Evolutionary conservation across 1,139 yeast species (phyloP).

Genomic region (Geotrichum citri-aurantii): DNA sequence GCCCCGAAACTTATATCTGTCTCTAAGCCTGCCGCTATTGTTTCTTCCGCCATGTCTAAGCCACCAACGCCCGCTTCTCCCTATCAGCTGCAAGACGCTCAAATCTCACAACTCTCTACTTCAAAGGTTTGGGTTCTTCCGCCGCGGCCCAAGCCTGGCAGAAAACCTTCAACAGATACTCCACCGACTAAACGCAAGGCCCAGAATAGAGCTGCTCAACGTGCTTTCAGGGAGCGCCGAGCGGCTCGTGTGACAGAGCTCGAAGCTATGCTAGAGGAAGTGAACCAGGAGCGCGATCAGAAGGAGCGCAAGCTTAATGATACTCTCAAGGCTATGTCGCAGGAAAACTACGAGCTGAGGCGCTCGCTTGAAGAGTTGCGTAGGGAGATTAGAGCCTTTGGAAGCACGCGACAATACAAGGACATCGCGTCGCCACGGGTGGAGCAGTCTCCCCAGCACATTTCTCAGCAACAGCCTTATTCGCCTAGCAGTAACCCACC

Average conservation of each 20-base stretch:
- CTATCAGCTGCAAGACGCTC: slow-evolving; percentile 1
- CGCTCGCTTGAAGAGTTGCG: slow-evolving; percentile 20
- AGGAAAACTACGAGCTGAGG: slow-evolving; percentile 26
- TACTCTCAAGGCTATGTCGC: slow-evolving; percentile 37
- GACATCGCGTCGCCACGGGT: background rate
- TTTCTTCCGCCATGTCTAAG: background rate
- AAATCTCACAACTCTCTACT: slow-evolving; percentile 37
- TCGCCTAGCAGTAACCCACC: slow-evolving; percentile 4
- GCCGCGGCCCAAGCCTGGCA: slow-evolving; percentile 85
- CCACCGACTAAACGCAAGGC: slow-evolving; percentile 46
- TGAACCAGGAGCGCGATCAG: slow-evolving; percentile 49
- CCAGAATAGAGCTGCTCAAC: slow-evolving; percentile 86
- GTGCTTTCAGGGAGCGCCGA: slow-evolving; percentile 81
- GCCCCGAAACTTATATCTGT: slow-evolving; percentile 1
- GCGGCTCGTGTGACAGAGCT: slow-evolving; percentile 55
- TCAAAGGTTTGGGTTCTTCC: slow-evolving; percentile 91
- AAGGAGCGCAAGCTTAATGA: slow-evolving; percentile 40
- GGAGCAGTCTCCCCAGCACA: background rate
- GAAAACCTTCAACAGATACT: slow-evolving; percentile 67
- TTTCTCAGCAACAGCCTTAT: background rate
- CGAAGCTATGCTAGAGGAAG: slow-evolving; percentile 51
- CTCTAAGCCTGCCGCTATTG: background rate
- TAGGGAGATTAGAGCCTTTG: slow-evolving; percentile 19
- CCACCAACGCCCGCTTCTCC: background rate
- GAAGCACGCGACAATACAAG: background rate